Evolutionary conservation across 345 rosid species (phyloP).

Genomic region (Raphanus raphanistrum): DNA sequence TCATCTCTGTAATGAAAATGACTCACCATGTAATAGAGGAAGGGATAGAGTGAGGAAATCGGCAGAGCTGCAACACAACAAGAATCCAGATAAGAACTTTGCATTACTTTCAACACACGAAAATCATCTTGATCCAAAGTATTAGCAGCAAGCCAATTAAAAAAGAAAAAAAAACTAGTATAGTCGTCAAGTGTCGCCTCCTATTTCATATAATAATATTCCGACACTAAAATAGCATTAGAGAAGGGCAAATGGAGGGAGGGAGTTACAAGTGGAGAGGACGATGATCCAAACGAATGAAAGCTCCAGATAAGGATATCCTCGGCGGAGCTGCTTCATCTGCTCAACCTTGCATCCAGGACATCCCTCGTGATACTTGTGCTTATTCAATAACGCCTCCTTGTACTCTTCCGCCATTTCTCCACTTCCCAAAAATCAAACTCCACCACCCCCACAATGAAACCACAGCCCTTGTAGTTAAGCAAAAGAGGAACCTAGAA

Average conservation of each 20-base stretch:
- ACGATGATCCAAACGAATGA: conserved; percentile 71
- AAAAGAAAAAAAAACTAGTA: not conserved
- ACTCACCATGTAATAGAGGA: conserved; percentile 90
- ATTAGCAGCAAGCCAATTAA: not conserved
- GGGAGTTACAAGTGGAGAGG: conserved; percentile 56
- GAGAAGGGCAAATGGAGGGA: not conserved
- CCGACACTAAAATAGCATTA: not conserved
- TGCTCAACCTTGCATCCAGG: conserved; percentile 78
- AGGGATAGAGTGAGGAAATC: conserved; percentile 82
- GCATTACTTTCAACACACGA: conserved; percentile 11
- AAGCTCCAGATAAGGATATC: conserved; percentile 62
- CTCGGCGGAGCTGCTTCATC: conserved; percentile 49
- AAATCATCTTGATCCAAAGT: not conserved
- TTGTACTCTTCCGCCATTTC: conserved; percentile 37
- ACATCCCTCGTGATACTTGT: conserved; percentile 23
- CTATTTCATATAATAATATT: not conserved
- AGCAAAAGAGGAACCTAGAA: not conserved
- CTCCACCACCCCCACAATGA: not conserved
- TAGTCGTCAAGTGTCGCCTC: not conserved
- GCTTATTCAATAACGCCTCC: conserved; percentile 27
- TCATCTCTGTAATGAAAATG: not conserved
- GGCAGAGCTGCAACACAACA: conserved; percentile 63
- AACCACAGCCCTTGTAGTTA: not conserved
- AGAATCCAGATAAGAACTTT: not conserved
- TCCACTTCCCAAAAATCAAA: not conserved